phyloP scores from a whole-genome alignment of 805 yeast genomes.

The Candida nitratophila region DNA sequence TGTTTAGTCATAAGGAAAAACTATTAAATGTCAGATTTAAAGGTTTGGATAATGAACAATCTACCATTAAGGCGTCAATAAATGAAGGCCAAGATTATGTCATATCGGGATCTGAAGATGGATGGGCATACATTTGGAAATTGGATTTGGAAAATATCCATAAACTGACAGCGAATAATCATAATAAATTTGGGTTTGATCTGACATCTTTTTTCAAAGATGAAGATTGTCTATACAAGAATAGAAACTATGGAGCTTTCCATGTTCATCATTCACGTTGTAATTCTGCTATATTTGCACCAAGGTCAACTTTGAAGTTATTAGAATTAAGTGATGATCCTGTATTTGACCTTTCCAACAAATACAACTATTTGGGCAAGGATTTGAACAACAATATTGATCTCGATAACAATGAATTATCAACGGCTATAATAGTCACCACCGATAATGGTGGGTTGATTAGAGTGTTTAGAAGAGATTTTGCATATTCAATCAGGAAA shows the following conservation, averaged over 20 bases:
- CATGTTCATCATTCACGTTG: conserved; percentile 73
- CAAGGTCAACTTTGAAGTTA: conserved; percentile 54
- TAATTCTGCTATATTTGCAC: conserved; percentile 75
- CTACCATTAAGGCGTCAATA: conserved; percentile 63
- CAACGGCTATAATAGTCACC: conserved; percentile 53
- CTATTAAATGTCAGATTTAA: conserved; percentile 60
- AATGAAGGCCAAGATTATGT: conserved; percentile 53
- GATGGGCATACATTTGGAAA: conserved; percentile 81
- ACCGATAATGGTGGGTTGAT: conserved; percentile 71
- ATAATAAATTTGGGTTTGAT: conserved; percentile 31
- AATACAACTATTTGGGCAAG: conserved; percentile 5
- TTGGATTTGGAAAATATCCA: conserved; percentile 14
- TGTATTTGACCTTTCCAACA: conserved; percentile 51
- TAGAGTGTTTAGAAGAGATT: conserved; percentile 74
- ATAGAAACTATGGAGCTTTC: conserved; percentile 58
- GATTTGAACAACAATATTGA: conserved; percentile 1
- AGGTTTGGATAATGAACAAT: conserved; percentile 64
- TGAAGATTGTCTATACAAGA: conserved; percentile 35
- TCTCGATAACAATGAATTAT: conserved; percentile 22
- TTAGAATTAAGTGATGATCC: conserved; percentile 73
- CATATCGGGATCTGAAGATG: conserved; percentile 81
- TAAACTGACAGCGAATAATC: conserved; percentile 2
- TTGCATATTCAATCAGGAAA: conserved; percentile 44
- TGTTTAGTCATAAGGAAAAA: conserved; percentile 49
- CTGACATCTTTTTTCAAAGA: conserved; percentile 24